Evolutionary conservation across 1,139 yeast genomes (phyloP), one percentile per base, ranked within the genome.

Genomic region (Candida tropicalis): DNA sequence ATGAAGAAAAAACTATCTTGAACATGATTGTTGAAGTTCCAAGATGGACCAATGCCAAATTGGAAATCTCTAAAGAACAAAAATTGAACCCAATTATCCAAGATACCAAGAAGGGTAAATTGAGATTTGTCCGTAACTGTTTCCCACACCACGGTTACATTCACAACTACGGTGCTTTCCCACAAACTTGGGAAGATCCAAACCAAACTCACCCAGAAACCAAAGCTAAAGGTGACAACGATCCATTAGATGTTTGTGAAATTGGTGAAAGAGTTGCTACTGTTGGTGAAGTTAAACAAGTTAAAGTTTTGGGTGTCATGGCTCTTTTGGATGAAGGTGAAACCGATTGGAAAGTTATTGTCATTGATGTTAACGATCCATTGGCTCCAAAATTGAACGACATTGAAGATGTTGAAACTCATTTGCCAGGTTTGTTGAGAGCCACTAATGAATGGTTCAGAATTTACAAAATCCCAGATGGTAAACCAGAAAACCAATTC

Each of bases 281-380:
- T 51, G 76, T 88, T 34, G 95, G 95, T 50, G 85, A 83, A 65
- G 75, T 86, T 54, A 84, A 82, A 72, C 85, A 79, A 62, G 97
- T 90, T 52, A 93, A 93, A 73, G 84, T 93, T 4, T 76, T 93
- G 48, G 99, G 99, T 43, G 88, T 91, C 48, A 77, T 93, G 77
- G 98, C 97, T 5, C 76, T 93, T 58, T 84, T 93, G 50, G 99
- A 93, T 61, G 98, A 91, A 66, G 98, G 97, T 53, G 99, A 93
- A 70, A 79, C 97, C 47, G 99, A 93, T 70, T 93, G 99, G 99
- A 93, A 93, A 73, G 77, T 93, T 49, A 83, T 93, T 56, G 96
- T 81, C 39, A 88, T 93, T 54, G 91, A 90, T 58, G 77, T 80
- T 48, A 75, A 80, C 51, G 98, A 93, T 64, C 91, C 95, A 45